phyloP scores from a whole-genome alignment of 225 moss, liverwort and hornwort species.

The Asterella californica region DNA sequence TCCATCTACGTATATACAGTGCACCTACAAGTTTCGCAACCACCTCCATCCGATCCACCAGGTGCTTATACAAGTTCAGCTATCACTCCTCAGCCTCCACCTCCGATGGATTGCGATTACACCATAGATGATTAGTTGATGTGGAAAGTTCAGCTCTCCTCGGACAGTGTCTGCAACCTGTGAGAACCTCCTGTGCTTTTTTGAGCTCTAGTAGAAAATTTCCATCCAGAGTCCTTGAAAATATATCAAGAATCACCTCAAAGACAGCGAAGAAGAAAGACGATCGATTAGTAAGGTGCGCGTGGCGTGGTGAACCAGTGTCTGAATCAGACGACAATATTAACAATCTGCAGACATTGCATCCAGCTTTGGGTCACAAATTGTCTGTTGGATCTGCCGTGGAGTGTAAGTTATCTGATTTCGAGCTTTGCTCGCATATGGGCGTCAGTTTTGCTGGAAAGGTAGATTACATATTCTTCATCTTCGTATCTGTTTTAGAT shows the following conservation, averaged over 20 bases:
- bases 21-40: no score
- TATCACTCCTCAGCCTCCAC: no score
- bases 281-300: conserved; percentile 14
- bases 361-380: conserved; percentile 19
- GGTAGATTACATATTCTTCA: conserved; percentile 13
- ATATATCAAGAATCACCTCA: not conserved
- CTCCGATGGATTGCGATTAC: no score
- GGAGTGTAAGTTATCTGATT: conserved; percentile 52
- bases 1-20: no score
- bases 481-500: not conserved
- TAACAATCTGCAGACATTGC: conserved; percentile 24
- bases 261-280: not conserved
- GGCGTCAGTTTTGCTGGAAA: conserved; percentile 51
- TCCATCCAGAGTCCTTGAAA: not conserved
- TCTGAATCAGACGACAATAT: conserved; percentile 20
- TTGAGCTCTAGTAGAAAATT: not conserved
- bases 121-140: no score
- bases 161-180: conserved; percentile 9
- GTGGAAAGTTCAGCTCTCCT: no score
- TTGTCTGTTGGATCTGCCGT: conserved; percentile 29
- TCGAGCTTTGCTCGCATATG: no score
- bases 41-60: no score
- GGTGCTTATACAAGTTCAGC: no score
- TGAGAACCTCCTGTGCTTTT: not conserved
- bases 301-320: conserved; percentile 18